A percentile compares a stretch with the other conserved stretches of the same genome.
These are phyloP conservation scores for Andalucia godoyi DNA, from an alignment of 78 protist genomes.

Conservation along the genomic window DNA sequence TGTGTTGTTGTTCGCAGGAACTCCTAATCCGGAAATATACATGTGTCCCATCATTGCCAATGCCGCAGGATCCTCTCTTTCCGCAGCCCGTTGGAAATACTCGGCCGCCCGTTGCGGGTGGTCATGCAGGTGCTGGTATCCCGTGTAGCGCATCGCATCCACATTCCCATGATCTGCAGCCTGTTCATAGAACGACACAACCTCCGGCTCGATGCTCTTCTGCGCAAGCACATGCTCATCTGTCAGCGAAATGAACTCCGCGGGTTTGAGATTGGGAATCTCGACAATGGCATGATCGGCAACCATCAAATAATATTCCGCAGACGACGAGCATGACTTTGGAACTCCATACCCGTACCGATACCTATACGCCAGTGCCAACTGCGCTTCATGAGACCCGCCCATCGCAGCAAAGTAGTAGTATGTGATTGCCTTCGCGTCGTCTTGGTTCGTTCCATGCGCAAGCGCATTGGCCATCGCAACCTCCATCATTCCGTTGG, in stretches of 20 bases:
- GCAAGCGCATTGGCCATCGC: too few relatives aligned
- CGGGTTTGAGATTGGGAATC: not conserved
- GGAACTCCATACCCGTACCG: conserved; percentile 44
- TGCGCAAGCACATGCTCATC: too few relatives aligned
- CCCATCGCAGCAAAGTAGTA: conserved; percentile 47
- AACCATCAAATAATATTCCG: conserved; percentile 29
- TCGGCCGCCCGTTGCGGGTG: not conserved
- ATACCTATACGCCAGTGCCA: conserved; percentile 49
- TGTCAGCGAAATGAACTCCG: not conserved
- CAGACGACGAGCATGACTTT: conserved; percentile 34
- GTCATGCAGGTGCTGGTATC: not conserved
- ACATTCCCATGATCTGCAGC: too few relatives aligned
- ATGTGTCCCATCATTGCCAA: conserved; percentile 45
- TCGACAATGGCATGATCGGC: not conserved
- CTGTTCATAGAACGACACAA: too few relatives aligned
- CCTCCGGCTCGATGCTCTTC: too few relatives aligned
- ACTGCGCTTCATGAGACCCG: conserved; percentile 26
- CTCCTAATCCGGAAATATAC: conserved; percentile 35
- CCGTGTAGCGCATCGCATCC: not conserved
- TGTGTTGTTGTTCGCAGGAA: conserved; percentile 8
- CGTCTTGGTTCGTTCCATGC: too few relatives aligned
- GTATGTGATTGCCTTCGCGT: conserved; percentile 3
- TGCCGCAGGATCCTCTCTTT: not conserved
- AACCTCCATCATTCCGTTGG: too few relatives aligned
- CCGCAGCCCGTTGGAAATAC: conserved; percentile 10